Evolutionary conservation across 257 asterid species (phyloP), one percentile per base, ranked within the genome.

Genomic region (Anisodus tanguticus): DNA sequence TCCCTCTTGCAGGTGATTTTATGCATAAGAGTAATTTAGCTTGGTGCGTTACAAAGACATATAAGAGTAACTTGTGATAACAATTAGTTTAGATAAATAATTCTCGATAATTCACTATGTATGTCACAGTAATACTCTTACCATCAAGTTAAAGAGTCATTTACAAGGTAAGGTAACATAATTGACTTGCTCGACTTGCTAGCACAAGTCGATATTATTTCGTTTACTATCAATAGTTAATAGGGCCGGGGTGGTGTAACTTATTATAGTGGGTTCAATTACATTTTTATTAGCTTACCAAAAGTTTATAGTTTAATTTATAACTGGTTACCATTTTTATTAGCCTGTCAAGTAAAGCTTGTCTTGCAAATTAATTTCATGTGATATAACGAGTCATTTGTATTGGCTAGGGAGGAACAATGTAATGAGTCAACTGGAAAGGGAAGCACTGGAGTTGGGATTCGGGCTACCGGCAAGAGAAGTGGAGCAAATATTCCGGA

Each of bases 381-480:
- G 35, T 31, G 35, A 31, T 31, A 31, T 31, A 31, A 31, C 7
- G 10, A 66, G 10, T 53, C 9, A 16, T n/a, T 71, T 9, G 4
- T 43, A 3, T 51, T 8, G 2, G 17, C 6, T 83, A 84, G 95
- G 98, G 67, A 92, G 39, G 84, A 84, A 84, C 81, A 94, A 92
- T 16, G 91, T 93, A 71, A 81, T 90, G 9, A 91, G 51, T 53
- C 92, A 85, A n/a, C 63, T 92, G 0, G 95, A 89, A 84, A 90
- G 79, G 45, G 91, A 84, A 79, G 97, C 98, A 2, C 90, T 91
- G 84, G 91, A 92, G 85, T 53, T 93, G 79, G 90, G 94, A 0
- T 95, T 92, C 6, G 96, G 97, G 2, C 55, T 85, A 13, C 86
- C 94, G 5, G 92, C 92, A 16, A 91, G 90, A 57, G 93, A 91